Evolutionary conservation across 495 filamentous ascomycete species (phyloP).

Genomic region (Talaromyces liani): DNA sequence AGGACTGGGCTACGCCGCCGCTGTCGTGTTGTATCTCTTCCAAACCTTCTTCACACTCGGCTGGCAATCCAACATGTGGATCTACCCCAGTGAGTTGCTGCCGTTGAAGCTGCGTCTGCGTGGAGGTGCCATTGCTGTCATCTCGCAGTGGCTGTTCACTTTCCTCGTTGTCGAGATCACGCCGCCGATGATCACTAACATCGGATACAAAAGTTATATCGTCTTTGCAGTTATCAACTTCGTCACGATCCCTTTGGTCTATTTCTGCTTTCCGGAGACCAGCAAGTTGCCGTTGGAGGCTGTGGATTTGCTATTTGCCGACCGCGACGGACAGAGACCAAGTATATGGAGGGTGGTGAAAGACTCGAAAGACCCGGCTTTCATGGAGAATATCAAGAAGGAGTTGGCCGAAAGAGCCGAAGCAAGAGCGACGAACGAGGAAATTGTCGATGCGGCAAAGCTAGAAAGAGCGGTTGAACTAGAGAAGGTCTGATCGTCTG

Average conservation of each 20-base stretch:
- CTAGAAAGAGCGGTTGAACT: neutral
- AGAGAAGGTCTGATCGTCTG: neutral
- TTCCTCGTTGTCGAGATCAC: constrained; percentile 49
- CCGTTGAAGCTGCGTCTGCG: constrained; percentile 43
- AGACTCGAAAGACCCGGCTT: constrained; percentile 12
- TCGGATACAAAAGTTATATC: constrained; percentile 21
- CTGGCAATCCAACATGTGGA: constrained; percentile 46
- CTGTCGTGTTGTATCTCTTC: constrained; percentile 20
- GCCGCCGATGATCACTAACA: constrained; percentile 40
- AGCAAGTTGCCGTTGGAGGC: constrained; percentile 44
- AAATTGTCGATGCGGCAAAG: neutral
- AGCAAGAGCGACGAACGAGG: neutral
- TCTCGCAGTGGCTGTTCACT: constrained; percentile 43
- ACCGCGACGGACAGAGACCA: constrained; percentile 13
- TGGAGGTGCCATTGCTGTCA: constrained; percentile 41
- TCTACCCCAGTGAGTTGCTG: constrained; percentile 48
- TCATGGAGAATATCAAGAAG: constrained; percentile 10
- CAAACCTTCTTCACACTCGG: constrained; percentile 39
- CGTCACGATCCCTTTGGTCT: constrained; percentile 50
- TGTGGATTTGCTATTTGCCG: constrained; percentile 40
- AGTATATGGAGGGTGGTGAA: constrained; percentile 13
- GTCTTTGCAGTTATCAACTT: constrained; percentile 49
- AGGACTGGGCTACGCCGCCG: constrained; percentile 10
- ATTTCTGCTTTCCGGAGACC: constrained; percentile 54
- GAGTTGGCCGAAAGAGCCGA: constrained; percentile 14